These are phyloP conservation scores for Venturiaceae sp. DNA, from an alignment of 2,329 filamentous ascomycete species.

Conservation along the genomic window DNA sequence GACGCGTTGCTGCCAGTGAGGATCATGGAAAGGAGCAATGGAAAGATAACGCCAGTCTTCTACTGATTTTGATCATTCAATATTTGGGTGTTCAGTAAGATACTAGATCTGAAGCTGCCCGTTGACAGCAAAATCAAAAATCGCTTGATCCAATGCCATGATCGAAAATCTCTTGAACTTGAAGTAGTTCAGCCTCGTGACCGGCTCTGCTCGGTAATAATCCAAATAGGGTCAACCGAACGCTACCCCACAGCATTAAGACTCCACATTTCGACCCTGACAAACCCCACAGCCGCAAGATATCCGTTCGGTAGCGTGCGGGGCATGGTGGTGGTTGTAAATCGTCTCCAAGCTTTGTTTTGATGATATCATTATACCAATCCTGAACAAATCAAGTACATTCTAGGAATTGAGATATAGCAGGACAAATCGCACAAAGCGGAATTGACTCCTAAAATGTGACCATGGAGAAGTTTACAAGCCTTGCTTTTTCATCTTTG, in stretches of 20 bases:
- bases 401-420: too few species aligned
- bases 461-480: too few species aligned
- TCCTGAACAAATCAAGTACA: too few species aligned
- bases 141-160: too few species aligned
- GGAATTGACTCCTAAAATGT: too few species aligned
- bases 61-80: slow-evolving; percentile 9
- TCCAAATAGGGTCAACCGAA: background rate
- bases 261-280: background rate
- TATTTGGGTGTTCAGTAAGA: too few species aligned
- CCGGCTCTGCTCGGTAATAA: background rate
- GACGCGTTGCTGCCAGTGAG: slow-evolving; percentile 40
- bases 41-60: slow-evolving; percentile 25
- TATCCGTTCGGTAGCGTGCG: background rate
- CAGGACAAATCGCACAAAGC: too few species aligned
- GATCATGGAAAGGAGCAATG: slow-evolving; percentile 31
- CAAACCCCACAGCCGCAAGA: background rate
- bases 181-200: background rate
- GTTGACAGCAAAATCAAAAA: background rate
- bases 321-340: background rate
- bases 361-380: too few species aligned
- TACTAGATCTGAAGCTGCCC: too few species aligned
- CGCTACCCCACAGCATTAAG: background rate
- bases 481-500: too few species aligned
- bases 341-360: too few species aligned
- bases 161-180: too few species aligned